Base-by-base conservation (phyloP, 306 rosid genomes). In the Castanea mollissima region DNA sequence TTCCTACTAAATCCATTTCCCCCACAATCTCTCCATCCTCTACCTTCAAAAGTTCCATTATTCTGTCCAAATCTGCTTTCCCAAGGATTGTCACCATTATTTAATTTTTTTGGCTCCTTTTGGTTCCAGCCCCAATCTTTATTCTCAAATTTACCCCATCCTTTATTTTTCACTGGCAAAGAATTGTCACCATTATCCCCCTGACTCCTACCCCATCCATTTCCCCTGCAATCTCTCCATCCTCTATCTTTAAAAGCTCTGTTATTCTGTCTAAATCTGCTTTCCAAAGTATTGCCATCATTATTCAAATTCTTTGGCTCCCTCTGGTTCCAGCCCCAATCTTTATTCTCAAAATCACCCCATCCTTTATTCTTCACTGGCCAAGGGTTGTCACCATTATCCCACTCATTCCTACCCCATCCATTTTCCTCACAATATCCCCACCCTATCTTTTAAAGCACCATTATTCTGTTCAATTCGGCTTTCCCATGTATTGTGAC, bases 1-100 rank as follows among this genome's bases (percentile, higher is more conserved):
- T 86, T 88, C 92, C 83, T 73, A 35, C 76, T 71, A 78, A 85
- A 29, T 21, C 69, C 69, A 76, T 85, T 80, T 60, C 69, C 71
- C 11, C 69, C 78, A 46, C n/a, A 38, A 74, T 81, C 80, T 74
- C 69, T 70, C 91, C 85, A 82, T 55, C 79, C 90, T 34, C 84
- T 78, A 35, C 82, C 91, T 5, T 8, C 41, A 69, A 70, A 65
- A 87, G 80, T 69, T 73, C 71, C 73, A 51, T 49, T 76, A 52
- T 85, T 85, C 31, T 31, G 82, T 77, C 78, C 76, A 75, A 63
- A 62, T 23, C 77, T 83, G 73, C 57, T 59, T 18, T 62, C 79
- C 91, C 91, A 84, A 55, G 78, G 79, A 52, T 83, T 74, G 76
- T 76, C 82, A 9, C 63, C 80, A 44, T 56, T 78, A 64, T 76